Percentiles rank a stretch among this genome's conserved stretches.
These are phyloP conservation scores for Aspergillus carlsbadensis DNA, from an alignment of 495 filamentous ascomycete species.

Conservation along the genomic window DNA sequence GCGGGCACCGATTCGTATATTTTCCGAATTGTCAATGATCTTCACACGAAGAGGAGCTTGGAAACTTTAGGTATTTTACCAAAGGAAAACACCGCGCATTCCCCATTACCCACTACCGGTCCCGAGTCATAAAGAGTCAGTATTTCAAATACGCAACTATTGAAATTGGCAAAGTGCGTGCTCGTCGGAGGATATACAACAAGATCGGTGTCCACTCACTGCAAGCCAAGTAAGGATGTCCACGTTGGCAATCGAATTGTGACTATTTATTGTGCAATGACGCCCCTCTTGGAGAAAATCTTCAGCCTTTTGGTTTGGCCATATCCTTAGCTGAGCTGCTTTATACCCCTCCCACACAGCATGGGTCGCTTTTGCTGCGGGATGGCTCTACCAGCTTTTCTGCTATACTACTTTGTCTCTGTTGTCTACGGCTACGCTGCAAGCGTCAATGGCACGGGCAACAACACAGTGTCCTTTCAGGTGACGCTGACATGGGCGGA, in stretches of 20 bases:
- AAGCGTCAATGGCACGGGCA: not conserved
- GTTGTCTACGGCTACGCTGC: constrained; percentile 2
- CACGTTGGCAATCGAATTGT: not conserved
- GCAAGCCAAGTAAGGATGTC: too few species aligned
- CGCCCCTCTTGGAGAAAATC: not conserved
- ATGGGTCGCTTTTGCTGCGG: constrained; percentile 8
- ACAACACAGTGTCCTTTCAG: constrained; percentile 19
- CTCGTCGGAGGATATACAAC: too few species aligned
- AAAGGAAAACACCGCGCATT: too few species aligned
- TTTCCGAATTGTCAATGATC: too few species aligned
- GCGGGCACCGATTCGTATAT: too few species aligned
- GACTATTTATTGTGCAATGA: not conserved
- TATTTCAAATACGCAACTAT: too few species aligned
- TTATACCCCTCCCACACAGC: not conserved
- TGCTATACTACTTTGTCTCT: constrained; percentile 11
- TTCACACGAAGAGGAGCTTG: too few species aligned
- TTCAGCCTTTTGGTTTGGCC: not conserved
- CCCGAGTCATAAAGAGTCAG: too few species aligned
- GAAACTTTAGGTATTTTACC: too few species aligned
- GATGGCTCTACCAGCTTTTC: constrained; percentile 1
- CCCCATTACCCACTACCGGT: too few species aligned
- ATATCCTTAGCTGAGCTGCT: not conserved
- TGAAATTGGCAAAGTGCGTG: too few species aligned
- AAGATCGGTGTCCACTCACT: too few species aligned
- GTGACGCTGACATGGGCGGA: constrained; percentile 20